phyloP scores from a whole-genome alignment of 2,329 filamentous ascomycete species.

The Tolypocladium endophyticum region DNA sequence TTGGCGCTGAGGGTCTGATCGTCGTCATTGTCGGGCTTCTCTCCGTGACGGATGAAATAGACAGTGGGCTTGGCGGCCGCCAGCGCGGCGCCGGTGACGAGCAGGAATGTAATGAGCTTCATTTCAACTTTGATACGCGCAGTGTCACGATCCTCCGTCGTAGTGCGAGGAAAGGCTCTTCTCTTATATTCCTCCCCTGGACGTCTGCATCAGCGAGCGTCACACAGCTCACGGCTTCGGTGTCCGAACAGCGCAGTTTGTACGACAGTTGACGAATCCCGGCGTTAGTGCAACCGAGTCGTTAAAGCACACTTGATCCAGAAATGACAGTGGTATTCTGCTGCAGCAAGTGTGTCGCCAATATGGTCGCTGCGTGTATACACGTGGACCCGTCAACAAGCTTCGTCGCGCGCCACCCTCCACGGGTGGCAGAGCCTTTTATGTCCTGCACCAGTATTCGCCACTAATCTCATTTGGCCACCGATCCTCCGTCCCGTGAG shows the following conservation, averaged over 20 bases:
- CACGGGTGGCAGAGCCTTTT: background rate
- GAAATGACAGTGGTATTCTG: background rate
- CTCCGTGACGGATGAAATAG: constrained; percentile 54
- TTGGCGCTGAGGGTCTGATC: constrained; percentile 33
- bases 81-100: constrained; percentile 7
- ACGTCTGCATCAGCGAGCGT: background rate
- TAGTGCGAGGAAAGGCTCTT: background rate
- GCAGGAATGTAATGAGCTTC: constrained; percentile 9
- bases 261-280: background rate
- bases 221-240: background rate
- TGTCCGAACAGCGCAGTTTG: background rate
- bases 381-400: background rate
- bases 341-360: background rate
- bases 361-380: background rate
- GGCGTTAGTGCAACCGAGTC: no score
- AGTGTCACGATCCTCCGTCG: background rate
- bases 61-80: constrained; percentile 33
- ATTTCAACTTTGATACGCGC: constrained; percentile 5
- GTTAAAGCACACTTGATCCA: background rate
- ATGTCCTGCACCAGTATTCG: background rate
- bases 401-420: background rate
- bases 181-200: background rate
- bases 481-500: background rate
- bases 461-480: background rate
- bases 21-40: constrained; percentile 43